These are phyloP conservation scores for Cantharellus anzutake DNA, from an alignment of 768 basidiomycete species.

Conservation along the genomic window DNA sequence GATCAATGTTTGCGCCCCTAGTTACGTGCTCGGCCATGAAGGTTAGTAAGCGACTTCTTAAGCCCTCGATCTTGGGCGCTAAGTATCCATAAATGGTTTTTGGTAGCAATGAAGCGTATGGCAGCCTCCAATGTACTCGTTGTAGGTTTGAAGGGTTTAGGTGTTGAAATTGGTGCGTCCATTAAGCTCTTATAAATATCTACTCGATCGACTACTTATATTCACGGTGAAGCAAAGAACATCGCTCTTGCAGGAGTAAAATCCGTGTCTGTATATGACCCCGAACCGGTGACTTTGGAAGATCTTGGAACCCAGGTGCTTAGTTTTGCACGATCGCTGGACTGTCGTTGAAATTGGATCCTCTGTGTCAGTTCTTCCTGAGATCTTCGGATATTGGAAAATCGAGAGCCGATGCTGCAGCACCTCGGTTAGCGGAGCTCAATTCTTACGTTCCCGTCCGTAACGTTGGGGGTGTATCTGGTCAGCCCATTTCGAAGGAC, in stretches of 20 bases:
- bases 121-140: constrained; percentile 88
- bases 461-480: constrained; percentile 56
- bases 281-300: constrained; percentile 66
- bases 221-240: constrained; percentile 60
- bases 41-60: constrained; percentile 50
- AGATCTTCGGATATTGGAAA: constrained; percentile 75
- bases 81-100: constrained; percentile 12
- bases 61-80: constrained; percentile 93
- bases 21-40: constrained; percentile 94
- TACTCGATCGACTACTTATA: neutral
- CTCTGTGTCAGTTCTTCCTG: constrained; percentile 63
- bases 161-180: constrained; percentile 76
- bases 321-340: constrained; percentile 8
- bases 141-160: constrained; percentile 79
- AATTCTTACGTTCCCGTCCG: constrained; percentile 93
- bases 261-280: constrained; percentile 90
- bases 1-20: constrained; percentile 15
- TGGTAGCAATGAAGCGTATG: constrained; percentile 97
- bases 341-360: neutral
- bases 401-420: constrained; percentile 66
- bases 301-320: constrained; percentile 84
- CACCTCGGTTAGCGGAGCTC: constrained; percentile 79
- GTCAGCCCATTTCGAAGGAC: constrained; percentile 62
- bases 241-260: constrained; percentile 91
- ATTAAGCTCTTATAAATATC: neutral